Evolutionary conservation across 139 green algal species (phyloP).

Genomic region (Chlorella sp.): DNA sequence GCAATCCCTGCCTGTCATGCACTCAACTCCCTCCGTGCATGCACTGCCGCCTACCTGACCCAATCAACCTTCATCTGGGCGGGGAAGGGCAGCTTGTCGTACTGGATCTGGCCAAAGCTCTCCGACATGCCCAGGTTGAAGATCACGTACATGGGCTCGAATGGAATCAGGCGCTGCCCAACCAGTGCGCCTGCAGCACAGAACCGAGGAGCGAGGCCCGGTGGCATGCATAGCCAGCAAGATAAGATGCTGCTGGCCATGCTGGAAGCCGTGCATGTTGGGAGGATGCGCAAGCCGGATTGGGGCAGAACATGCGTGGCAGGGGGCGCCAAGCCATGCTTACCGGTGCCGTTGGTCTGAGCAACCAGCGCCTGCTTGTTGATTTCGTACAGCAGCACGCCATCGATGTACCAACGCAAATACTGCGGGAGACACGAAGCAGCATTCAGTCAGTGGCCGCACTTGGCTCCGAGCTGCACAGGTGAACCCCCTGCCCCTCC

Average conservation of each 20-base stretch:
- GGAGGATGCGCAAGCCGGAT: no score
- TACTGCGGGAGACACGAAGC: conserved; percentile 20
- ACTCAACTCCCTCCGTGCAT: background rate
- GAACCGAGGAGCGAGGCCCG: no score
- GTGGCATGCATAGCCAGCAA: no score
- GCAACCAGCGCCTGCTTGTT: conserved; percentile 39
- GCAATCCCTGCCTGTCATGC: no score
- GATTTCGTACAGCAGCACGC: conserved; percentile 39
- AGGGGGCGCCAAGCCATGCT: background rate
- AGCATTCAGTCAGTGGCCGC: no score
- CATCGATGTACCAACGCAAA: conserved; percentile 53
- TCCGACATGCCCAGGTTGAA: conserved; percentile 62
- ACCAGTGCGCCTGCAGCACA: background rate
- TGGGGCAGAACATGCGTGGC: background rate
- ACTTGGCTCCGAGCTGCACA: no score
- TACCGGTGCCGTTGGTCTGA: conserved; percentile 21
- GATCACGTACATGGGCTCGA: conserved; percentile 62
- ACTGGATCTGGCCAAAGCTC: conserved; percentile 37
- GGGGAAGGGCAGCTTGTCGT: conserved; percentile 41
- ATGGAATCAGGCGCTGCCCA: conserved; percentile 48
- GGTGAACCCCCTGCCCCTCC: background rate
- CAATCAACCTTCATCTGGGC: conserved; percentile 48
- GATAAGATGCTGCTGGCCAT: no score
- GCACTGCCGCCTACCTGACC: conserved; percentile 21
- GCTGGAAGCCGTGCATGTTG: no score